Base-by-base conservation (phyloP, 768 basidiomycete genomes). In the Chalciporus pseudorubinellus region DNA sequence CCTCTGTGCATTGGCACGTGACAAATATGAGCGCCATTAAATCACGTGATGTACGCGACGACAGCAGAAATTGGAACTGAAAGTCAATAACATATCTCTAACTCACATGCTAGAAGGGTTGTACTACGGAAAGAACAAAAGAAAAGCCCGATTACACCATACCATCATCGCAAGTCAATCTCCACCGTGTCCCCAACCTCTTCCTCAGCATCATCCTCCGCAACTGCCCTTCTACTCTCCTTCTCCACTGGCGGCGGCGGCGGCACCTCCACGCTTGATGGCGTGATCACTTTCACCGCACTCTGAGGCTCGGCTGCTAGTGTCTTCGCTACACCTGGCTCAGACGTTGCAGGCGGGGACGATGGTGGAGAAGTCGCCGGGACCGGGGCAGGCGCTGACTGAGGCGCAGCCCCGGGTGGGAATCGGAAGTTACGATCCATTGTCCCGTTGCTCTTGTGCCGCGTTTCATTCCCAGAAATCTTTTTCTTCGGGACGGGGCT, bases 371-470 rank as follows among this genome's bases (percentile, higher is more conserved):
- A 64, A 14, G 69, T 53, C 6, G 74, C 68, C 0, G 67, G 60
- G 26, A 50, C n/a, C 4, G 50, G 55, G 7, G 46, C 31, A 24
- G 59, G 50, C 10, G 57, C 56, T 0, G 67, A 49, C 26, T 26
- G 26, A 26, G 26, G 1, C 6, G 26, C 9, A n/a, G 57, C 48
- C 24, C 49, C 10, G 0, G 64, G 60, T 19, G 88, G 88, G 73
- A 89, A 90, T 62, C 78, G 84, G 70, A 90, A 90, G 39, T 82
- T 77, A 41, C 71, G 78, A 63, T 89, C 87, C 88, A 92, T 92
- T 39, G 85, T 86, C 21, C 90, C 89, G 48, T 76, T 80, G 50
- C 79, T 78, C 61, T 76, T 78, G 51, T 78, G 71, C 44, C 56
- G 60, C 26, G 55, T 58, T 21, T 63, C 61, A 29, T 49, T 24